Evolutionary conservation across 2,329 filamentous ascomycete species (phyloP).

Genomic region (Penicillium corylophilum): DNA sequence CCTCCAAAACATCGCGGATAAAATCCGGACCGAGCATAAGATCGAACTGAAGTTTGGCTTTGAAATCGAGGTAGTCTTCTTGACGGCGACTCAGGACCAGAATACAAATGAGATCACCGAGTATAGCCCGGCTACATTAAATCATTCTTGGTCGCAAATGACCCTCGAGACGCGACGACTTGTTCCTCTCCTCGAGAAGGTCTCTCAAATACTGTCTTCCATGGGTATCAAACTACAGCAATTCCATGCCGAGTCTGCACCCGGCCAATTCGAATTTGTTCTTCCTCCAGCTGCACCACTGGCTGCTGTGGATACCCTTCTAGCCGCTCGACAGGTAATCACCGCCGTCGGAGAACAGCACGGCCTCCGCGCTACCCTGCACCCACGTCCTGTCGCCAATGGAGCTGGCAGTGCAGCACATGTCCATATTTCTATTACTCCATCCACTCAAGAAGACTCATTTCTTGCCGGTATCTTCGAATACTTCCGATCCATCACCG

Average conservation of each 20-base stretch:
- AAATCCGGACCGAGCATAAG: conserved; percentile 51
- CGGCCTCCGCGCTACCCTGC: conserved; percentile 66
- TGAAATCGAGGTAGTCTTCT: conserved; percentile 76
- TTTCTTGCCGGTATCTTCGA: conserved; percentile 73
- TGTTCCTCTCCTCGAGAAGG: conserved; percentile 62
- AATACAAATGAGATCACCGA: conserved; percentile 26
- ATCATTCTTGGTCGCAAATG: conserved; percentile 70
- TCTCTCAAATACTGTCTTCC: conserved; percentile 59
- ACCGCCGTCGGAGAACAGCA: conserved; percentile 61
- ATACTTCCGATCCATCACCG: conserved; percentile 65
- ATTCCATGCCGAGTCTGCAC: conserved; percentile 71
- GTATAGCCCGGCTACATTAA: conserved; percentile 54
- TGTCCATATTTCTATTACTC: conserved; percentile 61
- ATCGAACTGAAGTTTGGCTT: conserved; percentile 70
- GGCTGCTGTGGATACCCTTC: conserved; percentile 67
- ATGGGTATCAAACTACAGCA: conserved; percentile 68
- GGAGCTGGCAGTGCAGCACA: conserved; percentile 66
- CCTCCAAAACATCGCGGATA: conserved; percentile 56
- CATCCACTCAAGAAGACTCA: conserved; percentile 49
- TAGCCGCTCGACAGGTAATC: conserved; percentile 70
- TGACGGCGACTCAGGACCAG: conserved; percentile 48
- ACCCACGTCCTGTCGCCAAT: conserved; percentile 63
- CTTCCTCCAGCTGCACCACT: conserved; percentile 64
- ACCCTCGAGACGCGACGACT: conserved; percentile 60
- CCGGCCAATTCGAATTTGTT: conserved; percentile 76